Conservation (phyloP, 371 early-diverging fungal species). For the Mucor velutinosus region DNA sequence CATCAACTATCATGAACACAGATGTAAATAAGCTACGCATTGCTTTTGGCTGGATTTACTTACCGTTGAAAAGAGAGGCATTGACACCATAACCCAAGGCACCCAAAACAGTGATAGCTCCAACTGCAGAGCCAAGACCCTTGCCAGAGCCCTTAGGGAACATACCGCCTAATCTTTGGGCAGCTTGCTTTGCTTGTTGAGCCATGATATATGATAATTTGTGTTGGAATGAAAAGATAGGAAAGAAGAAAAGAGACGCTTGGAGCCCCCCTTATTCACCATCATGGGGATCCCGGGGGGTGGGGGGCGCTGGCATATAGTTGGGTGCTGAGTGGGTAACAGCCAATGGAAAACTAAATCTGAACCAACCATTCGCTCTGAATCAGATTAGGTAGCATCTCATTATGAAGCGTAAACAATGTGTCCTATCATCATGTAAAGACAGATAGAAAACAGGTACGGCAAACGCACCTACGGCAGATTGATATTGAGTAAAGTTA, state of each 20-base stretch:
- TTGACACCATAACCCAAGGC: slow-evolving; percentile 74
- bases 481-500: too few species aligned
- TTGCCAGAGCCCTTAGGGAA: slow-evolving; percentile 68
- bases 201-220: slow-evolving; percentile 32
- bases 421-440: too few species aligned
- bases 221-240: not conserved
- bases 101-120: slow-evolving; percentile 70
- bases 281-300: not conserved
- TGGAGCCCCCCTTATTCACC: not conserved
- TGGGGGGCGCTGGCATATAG: too few species aligned
- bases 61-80: slow-evolving; percentile 84
- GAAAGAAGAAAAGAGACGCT: not conserved
- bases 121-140: slow-evolving; percentile 66
- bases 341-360: not conserved
- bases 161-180: slow-evolving; percentile 64
- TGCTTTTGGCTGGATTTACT: not conserved
- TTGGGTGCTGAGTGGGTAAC: not conserved
- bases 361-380: not conserved
- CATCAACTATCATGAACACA: slow-evolving; percentile 71
- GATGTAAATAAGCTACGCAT: not conserved
- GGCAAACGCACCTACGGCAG: too few species aligned
- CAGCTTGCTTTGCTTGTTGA: slow-evolving; percentile 67
- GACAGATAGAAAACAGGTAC: too few species aligned
- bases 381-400: not conserved
- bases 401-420: too few species aligned